A percentile compares a stretch with the other conserved stretches of the same genome.
Conservation (phyloP, 1,139 yeast species). For the Oligophagozyma castellii region DNA sequence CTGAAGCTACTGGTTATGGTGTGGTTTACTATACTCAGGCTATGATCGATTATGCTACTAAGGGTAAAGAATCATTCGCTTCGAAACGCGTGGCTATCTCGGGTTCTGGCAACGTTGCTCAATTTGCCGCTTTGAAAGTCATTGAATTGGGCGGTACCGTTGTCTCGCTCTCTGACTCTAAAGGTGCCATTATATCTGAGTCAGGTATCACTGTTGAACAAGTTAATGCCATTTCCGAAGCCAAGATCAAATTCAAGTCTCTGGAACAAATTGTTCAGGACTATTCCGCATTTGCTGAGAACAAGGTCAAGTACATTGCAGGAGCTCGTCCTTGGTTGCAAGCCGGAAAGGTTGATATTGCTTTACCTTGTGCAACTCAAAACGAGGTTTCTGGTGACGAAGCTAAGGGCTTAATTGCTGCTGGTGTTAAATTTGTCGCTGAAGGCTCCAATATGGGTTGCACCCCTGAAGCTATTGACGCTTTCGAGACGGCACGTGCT, state of each 20-base stretch:
- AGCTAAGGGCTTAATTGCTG: slow-evolving; percentile 84
- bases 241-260: slow-evolving; percentile 71
- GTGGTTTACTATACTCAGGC: slow-evolving; percentile 92
- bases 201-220: slow-evolving; percentile 76
- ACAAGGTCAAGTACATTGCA: slow-evolving; percentile 60
- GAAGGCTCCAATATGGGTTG: slow-evolving; percentile 99
- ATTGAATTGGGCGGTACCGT: slow-evolving; percentile 95
- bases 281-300: slow-evolving; percentile 43
- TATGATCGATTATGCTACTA: slow-evolving; percentile 88
- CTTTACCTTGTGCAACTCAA: slow-evolving; percentile 97
- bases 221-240: slow-evolving; percentile 60
- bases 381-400: slow-evolving; percentile 95
- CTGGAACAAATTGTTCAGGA: slow-evolving; percentile 55
- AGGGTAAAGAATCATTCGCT: slow-evolving; percentile 74
- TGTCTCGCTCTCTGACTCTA: slow-evolving; percentile 86
- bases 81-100: slow-evolving; percentile 95
- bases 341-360: slow-evolving; percentile 87
- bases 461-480: slow-evolving; percentile 90
- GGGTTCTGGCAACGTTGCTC: slow-evolving; percentile 98
- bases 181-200: slow-evolving; percentile 71
- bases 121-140: slow-evolving; percentile 94
- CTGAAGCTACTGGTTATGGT: slow-evolving; percentile 99
- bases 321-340: slow-evolving; percentile 96
- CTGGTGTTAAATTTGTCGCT: slow-evolving; percentile 88
- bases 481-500: slow-evolving; percentile 77